Conservation (phyloP, 257 asterid genomes). For the Fraxinus cuspidata region DNA sequence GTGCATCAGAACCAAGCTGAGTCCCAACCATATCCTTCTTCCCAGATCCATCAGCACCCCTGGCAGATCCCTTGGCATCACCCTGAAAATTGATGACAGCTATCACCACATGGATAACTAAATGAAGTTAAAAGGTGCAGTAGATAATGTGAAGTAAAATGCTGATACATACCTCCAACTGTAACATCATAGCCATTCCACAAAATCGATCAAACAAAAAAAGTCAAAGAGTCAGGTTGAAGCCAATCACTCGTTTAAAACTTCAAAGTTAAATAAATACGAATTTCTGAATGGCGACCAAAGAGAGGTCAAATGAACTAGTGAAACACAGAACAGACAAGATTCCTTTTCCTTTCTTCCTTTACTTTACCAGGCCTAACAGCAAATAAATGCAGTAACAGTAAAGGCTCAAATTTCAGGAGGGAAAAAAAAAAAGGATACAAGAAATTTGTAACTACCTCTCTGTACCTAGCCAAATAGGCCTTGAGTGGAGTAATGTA, state of each 20-base stretch:
- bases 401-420: background rate
- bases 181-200: slow-evolving; percentile 31
- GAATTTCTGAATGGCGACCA: background rate
- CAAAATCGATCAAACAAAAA: slow-evolving; percentile 26
- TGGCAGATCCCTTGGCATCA: slow-evolving; percentile 57
- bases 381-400: background rate
- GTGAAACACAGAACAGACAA: background rate
- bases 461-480: slow-evolving; percentile 62
- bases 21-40: slow-evolving; percentile 39
- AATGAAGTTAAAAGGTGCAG: slow-evolving; percentile 4
- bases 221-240: slow-evolving; percentile 18
- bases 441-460: slow-evolving; percentile 40
- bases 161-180: slow-evolving; percentile 58
- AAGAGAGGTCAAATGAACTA: slow-evolving; percentile 3
- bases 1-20: slow-evolving; percentile 46
- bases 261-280: background rate
- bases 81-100: slow-evolving; percentile 43
- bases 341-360: background rate
- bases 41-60: slow-evolving; percentile 51
- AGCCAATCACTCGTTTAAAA: background rate
- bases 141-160: slow-evolving; percentile 3
- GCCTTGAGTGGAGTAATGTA: slow-evolving; percentile 56
- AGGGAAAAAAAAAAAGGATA: background rate
- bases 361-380: background rate
- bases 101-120: slow-evolving; percentile 21